phyloP scores from a whole-genome alignment of 495 filamentous ascomycete species.

The Aspergillus haitiensis region DNA sequence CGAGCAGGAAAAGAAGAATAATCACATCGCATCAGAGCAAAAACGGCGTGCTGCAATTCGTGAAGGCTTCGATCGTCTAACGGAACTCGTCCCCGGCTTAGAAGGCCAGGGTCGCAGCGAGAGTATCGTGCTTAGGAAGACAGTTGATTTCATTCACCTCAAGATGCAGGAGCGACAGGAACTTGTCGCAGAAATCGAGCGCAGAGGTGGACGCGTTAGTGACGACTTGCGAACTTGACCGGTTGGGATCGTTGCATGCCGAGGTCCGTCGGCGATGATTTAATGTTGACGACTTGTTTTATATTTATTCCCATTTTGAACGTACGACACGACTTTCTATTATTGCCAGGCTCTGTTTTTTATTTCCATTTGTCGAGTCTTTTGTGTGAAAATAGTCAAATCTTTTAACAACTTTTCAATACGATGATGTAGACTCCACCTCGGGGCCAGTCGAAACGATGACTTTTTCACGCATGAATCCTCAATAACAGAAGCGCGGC shows the following conservation, averaged over 20 bases:
- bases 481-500: no score
- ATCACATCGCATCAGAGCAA: conserved; percentile 87
- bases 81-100: conserved; percentile 78
- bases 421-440: no score
- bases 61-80: conserved; percentile 80
- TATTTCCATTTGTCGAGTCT: not conserved
- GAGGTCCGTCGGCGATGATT: conserved; percentile 20
- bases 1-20: conserved; percentile 85
- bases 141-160: conserved; percentile 68
- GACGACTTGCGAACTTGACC: conserved; percentile 44
- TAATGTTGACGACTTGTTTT: conserved; percentile 14
- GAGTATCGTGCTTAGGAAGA: conserved; percentile 74
- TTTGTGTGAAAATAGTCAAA: no score
- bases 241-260: conserved; percentile 10
- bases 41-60: conserved; percentile 86
- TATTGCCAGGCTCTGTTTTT: not conserved
- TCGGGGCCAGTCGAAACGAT: no score
- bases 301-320: conserved; percentile 1
- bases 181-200: conserved; percentile 63
- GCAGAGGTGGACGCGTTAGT: conserved; percentile 57
- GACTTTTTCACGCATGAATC: no score
- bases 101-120: conserved; percentile 85
- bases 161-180: conserved; percentile 62
- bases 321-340: not conserved
- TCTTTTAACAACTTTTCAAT: no score